Evolutionary conservation across 768 basidiomycete species (phyloP).

Genomic region (Podaxis carcinomalis): DNA sequence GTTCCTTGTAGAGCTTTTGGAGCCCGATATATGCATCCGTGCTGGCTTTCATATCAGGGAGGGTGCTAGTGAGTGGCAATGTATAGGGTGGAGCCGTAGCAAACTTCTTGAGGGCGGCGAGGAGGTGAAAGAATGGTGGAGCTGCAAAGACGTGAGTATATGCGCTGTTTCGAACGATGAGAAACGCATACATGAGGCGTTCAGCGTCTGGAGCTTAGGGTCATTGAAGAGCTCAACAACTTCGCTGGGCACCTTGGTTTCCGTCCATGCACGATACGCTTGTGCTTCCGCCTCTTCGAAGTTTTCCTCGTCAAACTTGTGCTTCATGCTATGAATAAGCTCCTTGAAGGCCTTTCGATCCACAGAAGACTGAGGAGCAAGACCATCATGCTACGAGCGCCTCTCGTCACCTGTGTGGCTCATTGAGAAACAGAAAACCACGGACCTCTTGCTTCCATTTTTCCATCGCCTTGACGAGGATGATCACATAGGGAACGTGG

Average conservation of each 20-base stretch:
- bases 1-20: constrained; percentile 79
- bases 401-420: not conserved
- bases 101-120: constrained; percentile 70
- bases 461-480: constrained; percentile 79
- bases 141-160: constrained; percentile 33
- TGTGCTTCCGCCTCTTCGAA: constrained; percentile 93
- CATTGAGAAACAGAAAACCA: not conserved
- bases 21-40: constrained; percentile 80
- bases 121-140: constrained; percentile 73
- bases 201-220: constrained; percentile 32
- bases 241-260: constrained; percentile 60
- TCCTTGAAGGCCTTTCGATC: constrained; percentile 82
- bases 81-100: constrained; percentile 47
- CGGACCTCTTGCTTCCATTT: constrained; percentile 78
- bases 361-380: constrained; percentile 48
- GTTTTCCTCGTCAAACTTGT: constrained; percentile 91
- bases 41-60: constrained; percentile 96
- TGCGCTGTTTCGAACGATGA: constrained; percentile 7
- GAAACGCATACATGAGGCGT: not conserved
- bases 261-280: constrained; percentile 76
- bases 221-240: constrained; percentile 62
- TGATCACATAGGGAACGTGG: constrained; percentile 87
- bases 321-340: constrained; percentile 53
- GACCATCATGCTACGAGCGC: constrained; percentile 57
- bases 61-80: constrained; percentile 78